Conservation (phyloP, 2,329 filamentous ascomycete species). For the Thermomyces lanuginosus region DNA sequence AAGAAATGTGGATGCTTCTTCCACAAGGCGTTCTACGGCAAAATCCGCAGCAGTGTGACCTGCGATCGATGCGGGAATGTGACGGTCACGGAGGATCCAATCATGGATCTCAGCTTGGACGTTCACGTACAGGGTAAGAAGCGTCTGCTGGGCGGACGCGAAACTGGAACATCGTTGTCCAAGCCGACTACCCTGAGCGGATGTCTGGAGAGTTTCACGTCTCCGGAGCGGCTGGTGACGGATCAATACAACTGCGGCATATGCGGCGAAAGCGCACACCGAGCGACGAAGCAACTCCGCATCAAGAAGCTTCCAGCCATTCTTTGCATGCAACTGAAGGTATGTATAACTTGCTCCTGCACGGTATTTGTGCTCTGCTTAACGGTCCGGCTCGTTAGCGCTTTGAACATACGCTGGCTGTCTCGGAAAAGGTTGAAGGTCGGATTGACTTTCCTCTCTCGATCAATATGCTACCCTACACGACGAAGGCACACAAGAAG, state of each 20-base stretch:
- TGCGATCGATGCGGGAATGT: conserved; percentile 75
- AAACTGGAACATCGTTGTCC: conserved; percentile 23
- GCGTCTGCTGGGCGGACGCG: conserved; percentile 27
- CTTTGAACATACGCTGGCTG: conserved; percentile 61
- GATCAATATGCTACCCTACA: conserved; percentile 83
- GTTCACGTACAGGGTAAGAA: conserved; percentile 55
- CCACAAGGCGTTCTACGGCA: conserved; percentile 87
- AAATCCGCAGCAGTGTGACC: conserved; percentile 75
- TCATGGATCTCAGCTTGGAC: conserved; percentile 78
- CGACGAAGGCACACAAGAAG: conserved; percentile 40
- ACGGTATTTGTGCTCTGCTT: neutral
- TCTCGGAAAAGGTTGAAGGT: conserved; percentile 74
- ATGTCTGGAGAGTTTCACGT: conserved; percentile 78
- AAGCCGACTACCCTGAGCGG: conserved; percentile 51
- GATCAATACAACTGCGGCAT: conserved; percentile 77
- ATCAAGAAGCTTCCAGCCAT: conserved; percentile 79
- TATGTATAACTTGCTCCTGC: conserved; percentile 16
- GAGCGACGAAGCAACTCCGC: conserved; percentile 67
- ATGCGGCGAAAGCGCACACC: conserved; percentile 55
- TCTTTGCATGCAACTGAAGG: conserved; percentile 83
- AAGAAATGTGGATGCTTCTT: conserved; percentile 68
- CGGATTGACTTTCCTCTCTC: conserved; percentile 71
- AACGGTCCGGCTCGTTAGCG: conserved; percentile 24
- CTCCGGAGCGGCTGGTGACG: conserved; percentile 53
- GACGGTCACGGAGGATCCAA: conserved; percentile 70